Base-by-base conservation (phyloP, 2,329 filamentous ascomycete genomes). In the Penicillium sp. region DNA sequence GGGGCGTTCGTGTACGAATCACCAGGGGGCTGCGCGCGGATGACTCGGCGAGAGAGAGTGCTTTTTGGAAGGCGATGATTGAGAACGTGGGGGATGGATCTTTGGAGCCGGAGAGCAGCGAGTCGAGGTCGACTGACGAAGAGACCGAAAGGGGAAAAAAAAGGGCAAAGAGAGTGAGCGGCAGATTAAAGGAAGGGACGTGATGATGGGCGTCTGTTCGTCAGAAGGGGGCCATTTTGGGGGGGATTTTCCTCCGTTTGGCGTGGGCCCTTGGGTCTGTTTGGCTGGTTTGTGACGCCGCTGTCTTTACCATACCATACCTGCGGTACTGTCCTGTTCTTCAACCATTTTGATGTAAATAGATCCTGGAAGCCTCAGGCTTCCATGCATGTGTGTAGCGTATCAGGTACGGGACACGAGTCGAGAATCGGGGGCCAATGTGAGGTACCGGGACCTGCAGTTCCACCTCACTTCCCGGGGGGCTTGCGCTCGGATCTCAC, bases 201-300 rank as follows among this genome's bases (percentile, higher is more conserved):
- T 35, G 44, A 49, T 45, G 43, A 46, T 47, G 43, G 29, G 29
- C 29, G 29, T 32, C 29, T 8, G 29, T 4, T 32, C 29, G 9
- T 26, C 51, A 47, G 54, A 50, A 36, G 35, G 39, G 52, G 48
- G 51, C 39, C 43, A 45, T 49, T 32, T 49, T 51, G 54, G 57
- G 49, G 51, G 52, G 48, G 54, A 54, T 43, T 51, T 55, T 50
- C 52, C 47, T 49, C 49, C 49, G 29, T 32, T 32, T 32, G 29
- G 29, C 29, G 4, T 48, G 46, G 36, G 33, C 43, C 43, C 24
- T 35, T 39, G 13, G 12, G 39, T 25, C 29, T 38, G 49, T 50
- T 47, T 38, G 41, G 27, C 33, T 47, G 13, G 39, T 39, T 48
- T 44, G 41, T 42, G 12, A 43, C 41, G 25, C 18, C 3, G 3